These are phyloP conservation scores for Closterium sp. DNA, from an alignment of 139 green algal species.

Conservation along the genomic window DNA sequence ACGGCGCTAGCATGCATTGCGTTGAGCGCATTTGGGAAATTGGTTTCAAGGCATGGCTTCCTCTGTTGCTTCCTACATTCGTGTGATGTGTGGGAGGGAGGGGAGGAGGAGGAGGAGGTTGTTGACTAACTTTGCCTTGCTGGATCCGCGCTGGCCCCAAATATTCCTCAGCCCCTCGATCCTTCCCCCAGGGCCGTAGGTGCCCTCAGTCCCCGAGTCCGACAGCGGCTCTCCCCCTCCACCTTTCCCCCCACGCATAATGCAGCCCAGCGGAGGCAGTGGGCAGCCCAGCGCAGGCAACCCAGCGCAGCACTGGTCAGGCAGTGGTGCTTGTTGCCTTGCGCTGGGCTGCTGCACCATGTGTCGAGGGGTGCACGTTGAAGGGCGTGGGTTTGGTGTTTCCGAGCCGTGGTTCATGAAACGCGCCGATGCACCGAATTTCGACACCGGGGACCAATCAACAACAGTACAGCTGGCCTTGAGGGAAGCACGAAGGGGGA, in stretches of 20 bases:
- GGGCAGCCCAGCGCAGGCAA: too few relatives aligned
- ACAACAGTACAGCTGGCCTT: neutral
- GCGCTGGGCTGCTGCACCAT: neutral
- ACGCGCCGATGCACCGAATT: too few relatives aligned
- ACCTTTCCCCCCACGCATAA: too few relatives aligned
- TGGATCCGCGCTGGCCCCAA: neutral
- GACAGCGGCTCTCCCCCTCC: too few relatives aligned
- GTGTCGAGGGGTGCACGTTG: neutral
- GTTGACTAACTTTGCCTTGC: neutral
- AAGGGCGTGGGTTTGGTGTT: neutral
- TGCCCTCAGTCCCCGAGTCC: too few relatives aligned
- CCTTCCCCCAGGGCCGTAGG: neutral
- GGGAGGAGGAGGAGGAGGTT: neutral
- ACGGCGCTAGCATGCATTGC: neutral
- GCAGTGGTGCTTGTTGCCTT: neutral
- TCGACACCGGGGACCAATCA: neutral
- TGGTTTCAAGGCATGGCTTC: too few relatives aligned
- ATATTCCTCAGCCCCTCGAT: neutral
- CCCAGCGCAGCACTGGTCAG: neutral
- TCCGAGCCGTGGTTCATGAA: neutral
- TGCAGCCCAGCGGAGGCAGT: too few relatives aligned
- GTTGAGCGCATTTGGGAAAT: too few relatives aligned
- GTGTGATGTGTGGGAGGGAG: neutral
- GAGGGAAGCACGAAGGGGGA: too few relatives aligned
- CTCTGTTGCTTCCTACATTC: too few relatives aligned